Evolutionary conservation across 768 basidiomycete genomes (phyloP).

Genomic region (Pisolithus sp.): DNA sequence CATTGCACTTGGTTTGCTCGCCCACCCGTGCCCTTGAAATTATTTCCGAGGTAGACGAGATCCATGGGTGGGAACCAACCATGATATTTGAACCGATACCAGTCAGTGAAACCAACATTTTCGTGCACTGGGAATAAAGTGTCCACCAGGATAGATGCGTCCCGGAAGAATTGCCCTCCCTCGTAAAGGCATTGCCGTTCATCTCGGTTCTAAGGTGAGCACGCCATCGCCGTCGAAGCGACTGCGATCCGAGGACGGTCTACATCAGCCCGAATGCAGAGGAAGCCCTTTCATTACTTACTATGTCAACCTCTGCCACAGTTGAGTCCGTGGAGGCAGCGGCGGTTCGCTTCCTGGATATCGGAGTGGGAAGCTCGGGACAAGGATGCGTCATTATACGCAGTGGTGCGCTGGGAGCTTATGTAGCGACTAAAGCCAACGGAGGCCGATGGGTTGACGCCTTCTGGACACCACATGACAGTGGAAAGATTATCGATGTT

Average conservation of each 20-base stretch:
- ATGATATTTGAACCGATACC: constrained; percentile 86
- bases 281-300: constrained; percentile 68
- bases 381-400: constrained; percentile 67
- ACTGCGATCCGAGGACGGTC: background rate
- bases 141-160: constrained; percentile 61
- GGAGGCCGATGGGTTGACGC: constrained; percentile 63
- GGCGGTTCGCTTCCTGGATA: constrained; percentile 51
- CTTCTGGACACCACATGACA: constrained; percentile 52
- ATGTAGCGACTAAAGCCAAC: constrained; percentile 40
- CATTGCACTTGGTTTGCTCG: constrained; percentile 82
- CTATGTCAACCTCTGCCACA: constrained; percentile 38
- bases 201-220: constrained; percentile 65
- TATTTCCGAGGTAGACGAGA: constrained; percentile 51
- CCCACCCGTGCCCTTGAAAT: constrained; percentile 64
- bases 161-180: constrained; percentile 69
- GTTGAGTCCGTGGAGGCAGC: constrained; percentile 59
- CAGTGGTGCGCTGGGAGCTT: constrained; percentile 68
- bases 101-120: constrained; percentile 35
- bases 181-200: constrained; percentile 50
- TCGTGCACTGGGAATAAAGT: background rate
- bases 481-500: constrained; percentile 63
- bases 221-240: background rate
- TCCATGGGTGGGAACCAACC: constrained; percentile 55
- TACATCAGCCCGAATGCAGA: constrained; percentile 72
- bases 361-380: constrained; percentile 47